These are phyloP conservation scores for Rhizomucor pusillus DNA, from an alignment of 371 early-diverging fungal species.

Conservation along the genomic window DNA sequence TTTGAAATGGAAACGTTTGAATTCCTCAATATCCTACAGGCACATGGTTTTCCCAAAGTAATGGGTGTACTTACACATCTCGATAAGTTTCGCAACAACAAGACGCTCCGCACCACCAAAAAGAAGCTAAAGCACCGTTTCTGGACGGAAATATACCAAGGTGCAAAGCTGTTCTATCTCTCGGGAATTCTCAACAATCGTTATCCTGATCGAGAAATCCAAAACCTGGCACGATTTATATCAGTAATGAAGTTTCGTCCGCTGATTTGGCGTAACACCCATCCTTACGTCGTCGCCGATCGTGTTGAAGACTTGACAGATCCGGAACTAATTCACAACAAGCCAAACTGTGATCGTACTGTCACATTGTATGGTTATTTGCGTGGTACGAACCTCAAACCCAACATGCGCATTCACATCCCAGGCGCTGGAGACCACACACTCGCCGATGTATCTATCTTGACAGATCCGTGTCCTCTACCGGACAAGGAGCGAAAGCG, in stretches of 20 bases:
- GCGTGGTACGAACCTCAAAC: slow-evolving; percentile 90
- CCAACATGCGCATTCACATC: slow-evolving; percentile 84
- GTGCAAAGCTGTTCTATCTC: slow-evolving; percentile 96
- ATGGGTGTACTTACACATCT: slow-evolving; percentile 97
- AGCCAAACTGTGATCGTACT: slow-evolving; percentile 88
- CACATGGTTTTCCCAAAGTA: slow-evolving; percentile 97
- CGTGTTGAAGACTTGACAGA: slow-evolving; percentile 96
- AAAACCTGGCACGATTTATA: slow-evolving; percentile 94
- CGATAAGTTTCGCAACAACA: slow-evolving; percentile 91
- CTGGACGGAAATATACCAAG: slow-evolving; percentile 98
- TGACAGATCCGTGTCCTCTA: slow-evolving; percentile 93
- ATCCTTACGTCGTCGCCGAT: slow-evolving; percentile 94
- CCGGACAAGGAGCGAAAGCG: slow-evolving; percentile 90
- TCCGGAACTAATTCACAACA: slow-evolving; percentile 75
- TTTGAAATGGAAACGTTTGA: slow-evolving; percentile 99
- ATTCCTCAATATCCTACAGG: slow-evolving; percentile 95
- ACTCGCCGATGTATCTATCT: slow-evolving; percentile 69
- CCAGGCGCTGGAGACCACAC: slow-evolving; percentile 93
- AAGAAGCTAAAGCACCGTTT: slow-evolving; percentile 95
- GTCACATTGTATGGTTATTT: slow-evolving; percentile 94
- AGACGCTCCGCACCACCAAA: slow-evolving; percentile 85
- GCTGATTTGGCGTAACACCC: slow-evolving; percentile 93
- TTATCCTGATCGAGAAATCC: slow-evolving; percentile 90
- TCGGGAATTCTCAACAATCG: slow-evolving; percentile 92
- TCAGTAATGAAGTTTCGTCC: slow-evolving; percentile 98